Conservation (phyloP, 2,329 filamentous ascomycete genomes). For the Ophiocordyceps unilateralis region DNA sequence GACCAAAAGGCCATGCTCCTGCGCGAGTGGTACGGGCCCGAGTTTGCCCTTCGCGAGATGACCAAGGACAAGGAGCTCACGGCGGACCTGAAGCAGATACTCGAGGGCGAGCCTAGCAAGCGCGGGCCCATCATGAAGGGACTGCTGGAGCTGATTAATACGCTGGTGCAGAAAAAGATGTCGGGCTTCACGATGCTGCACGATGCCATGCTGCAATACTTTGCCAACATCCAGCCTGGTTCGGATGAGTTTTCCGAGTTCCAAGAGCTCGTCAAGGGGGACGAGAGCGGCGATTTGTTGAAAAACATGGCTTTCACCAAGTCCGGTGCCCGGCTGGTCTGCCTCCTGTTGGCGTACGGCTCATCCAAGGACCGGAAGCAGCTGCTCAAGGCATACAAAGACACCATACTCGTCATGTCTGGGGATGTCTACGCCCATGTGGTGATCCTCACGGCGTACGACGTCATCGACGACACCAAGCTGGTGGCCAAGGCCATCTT, state of each 20-base stretch:
- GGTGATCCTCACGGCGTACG: constrained; percentile 70
- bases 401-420: constrained; percentile 72
- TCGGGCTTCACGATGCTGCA: constrained; percentile 96
- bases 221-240: constrained; percentile 58
- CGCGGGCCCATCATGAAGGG: constrained; percentile 72
- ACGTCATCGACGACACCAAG: constrained; percentile 89
- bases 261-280: constrained; percentile 75
- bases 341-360: constrained; percentile 66
- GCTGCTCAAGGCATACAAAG: constrained; percentile 77
- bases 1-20: constrained; percentile 74
- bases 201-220: constrained; percentile 96
- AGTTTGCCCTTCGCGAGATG: constrained; percentile 66
- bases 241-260: constrained; percentile 76
- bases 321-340: constrained; percentile 68
- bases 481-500: constrained; percentile 74
- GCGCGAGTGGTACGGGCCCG: constrained; percentile 90
- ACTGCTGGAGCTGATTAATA: constrained; percentile 74
- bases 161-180: constrained; percentile 87
- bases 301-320: constrained; percentile 96
- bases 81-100: constrained; percentile 56
- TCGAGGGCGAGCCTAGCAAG: constrained; percentile 69
- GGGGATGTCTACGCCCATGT: constrained; percentile 63
- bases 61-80: constrained; percentile 35
- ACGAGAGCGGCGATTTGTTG: constrained; percentile 75
- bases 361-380: constrained; percentile 85